phyloP scores from a whole-genome alignment of 352 stramenopile genomes.

The Plasmopara halstedii region DNA sequence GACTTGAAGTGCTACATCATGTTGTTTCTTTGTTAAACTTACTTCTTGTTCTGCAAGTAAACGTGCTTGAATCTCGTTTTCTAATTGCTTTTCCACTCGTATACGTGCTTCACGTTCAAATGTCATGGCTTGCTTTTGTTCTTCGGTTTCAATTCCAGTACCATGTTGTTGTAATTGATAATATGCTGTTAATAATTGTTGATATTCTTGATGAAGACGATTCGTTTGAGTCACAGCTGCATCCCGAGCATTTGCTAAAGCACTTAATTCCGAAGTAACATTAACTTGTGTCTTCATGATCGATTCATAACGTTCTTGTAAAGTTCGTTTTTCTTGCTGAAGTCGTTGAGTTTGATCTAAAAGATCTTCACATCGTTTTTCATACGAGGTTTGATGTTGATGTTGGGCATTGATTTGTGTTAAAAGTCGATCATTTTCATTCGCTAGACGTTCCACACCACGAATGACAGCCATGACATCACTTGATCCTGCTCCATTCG shows the following conservation, averaged over 20 bases:
- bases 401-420: constrained; percentile 74
- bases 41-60: constrained; percentile 64
- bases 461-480: constrained; percentile 57
- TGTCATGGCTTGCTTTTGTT: constrained; percentile 45
- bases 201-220: constrained; percentile 64
- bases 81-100: constrained; percentile 50
- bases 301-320: constrained; percentile 58
- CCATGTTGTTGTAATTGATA: constrained; percentile 59
- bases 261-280: constrained; percentile 42
- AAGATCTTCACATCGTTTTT: constrained; percentile 63
- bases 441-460: constrained; percentile 61
- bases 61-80: constrained; percentile 47
- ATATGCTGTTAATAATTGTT: constrained; percentile 61
- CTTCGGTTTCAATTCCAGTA: constrained; percentile 36
- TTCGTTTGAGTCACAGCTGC: constrained; percentile 66
- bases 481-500: constrained; percentile 26
- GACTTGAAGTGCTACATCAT: constrained; percentile 52
- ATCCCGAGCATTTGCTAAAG: constrained; percentile 50
- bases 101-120: constrained; percentile 57
- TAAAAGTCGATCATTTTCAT: constrained; percentile 67
- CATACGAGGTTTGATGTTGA: constrained; percentile 61
- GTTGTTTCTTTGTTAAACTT: constrained; percentile 62
- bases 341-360: constrained; percentile 51
- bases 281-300: constrained; percentile 46
- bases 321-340: constrained; percentile 52